Conservation (phyloP, 2,329 filamentous ascomycete species). For the Talaromyces sp. region DNA sequence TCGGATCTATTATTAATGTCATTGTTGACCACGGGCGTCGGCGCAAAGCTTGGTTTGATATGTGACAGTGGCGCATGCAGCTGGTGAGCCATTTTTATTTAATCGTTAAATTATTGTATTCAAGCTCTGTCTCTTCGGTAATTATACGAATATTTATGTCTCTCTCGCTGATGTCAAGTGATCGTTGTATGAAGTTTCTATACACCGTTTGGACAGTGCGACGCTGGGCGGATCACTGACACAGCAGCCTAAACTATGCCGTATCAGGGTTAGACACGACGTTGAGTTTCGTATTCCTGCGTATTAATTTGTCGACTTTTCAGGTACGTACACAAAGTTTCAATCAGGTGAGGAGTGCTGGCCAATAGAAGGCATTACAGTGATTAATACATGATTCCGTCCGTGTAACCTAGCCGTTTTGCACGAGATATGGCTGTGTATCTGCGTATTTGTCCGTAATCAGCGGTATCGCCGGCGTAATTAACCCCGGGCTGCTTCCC, state of each 20-base stretch:
- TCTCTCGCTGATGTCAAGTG: not conserved
- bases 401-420: not conserved
- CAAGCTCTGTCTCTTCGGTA: not conserved
- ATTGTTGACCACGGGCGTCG: conserved; percentile 17
- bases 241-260: not conserved
- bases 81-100: conserved; percentile 14
- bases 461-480: not conserved
- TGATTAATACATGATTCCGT: not conserved
- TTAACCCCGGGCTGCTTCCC: not conserved
- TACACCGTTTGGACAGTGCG: not conserved
- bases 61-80: conserved; percentile 19
- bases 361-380: not conserved
- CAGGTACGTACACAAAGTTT: not conserved
- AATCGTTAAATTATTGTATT: not conserved
- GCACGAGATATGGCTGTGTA: not conserved
- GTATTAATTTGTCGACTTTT: not conserved
- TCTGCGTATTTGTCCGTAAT: not conserved
- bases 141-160: too few species aligned
- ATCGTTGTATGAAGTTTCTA: not conserved
- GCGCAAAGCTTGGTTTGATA: conserved; percentile 28
- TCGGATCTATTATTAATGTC: conserved; percentile 23
- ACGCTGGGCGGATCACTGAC: not conserved
- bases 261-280: not conserved
- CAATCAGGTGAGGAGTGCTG: not conserved
- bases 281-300: not conserved